Evolutionary conservation across 2,329 filamentous ascomycete genomes (phyloP).

Genomic region (Ceratocystis destructans): DNA sequence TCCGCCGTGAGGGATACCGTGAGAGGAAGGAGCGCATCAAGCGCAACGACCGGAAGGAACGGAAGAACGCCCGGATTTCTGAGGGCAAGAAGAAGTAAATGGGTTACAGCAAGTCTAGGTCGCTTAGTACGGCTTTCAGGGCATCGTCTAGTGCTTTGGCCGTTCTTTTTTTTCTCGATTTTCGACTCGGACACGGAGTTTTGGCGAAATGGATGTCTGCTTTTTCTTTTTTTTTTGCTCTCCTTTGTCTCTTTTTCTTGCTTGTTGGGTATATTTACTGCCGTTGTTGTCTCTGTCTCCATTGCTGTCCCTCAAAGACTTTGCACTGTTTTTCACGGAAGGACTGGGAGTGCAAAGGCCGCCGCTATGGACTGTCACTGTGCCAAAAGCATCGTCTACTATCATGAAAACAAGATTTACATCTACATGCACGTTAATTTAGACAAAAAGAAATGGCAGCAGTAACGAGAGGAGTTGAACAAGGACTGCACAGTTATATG

Average conservation of each 20-base stretch:
- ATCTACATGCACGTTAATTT: neutral
- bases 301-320: neutral
- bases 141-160: neutral
- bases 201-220: conserved; percentile 6
- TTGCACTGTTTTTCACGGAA: neutral
- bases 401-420: neutral
- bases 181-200: conserved; percentile 11
- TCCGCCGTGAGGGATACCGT: conserved; percentile 48
- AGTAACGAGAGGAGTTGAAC: neutral
- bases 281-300: neutral
- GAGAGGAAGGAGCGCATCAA: conserved; percentile 55
- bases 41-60: conserved; percentile 56
- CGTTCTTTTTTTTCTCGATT: conserved; percentile 7
- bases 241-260: conserved; percentile 1
- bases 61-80: conserved; percentile 47
- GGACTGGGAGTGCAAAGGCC: neutral
- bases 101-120: neutral
- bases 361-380: neutral
- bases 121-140: neutral
- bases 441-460: neutral
- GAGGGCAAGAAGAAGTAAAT: conserved; percentile 20
- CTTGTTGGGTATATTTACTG: neutral
- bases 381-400: neutral
- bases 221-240: neutral
- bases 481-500: neutral